phyloP scores from a whole-genome alignment of 2,329 filamentous ascomycete genomes.

The Penicillium occitanis region DNA sequence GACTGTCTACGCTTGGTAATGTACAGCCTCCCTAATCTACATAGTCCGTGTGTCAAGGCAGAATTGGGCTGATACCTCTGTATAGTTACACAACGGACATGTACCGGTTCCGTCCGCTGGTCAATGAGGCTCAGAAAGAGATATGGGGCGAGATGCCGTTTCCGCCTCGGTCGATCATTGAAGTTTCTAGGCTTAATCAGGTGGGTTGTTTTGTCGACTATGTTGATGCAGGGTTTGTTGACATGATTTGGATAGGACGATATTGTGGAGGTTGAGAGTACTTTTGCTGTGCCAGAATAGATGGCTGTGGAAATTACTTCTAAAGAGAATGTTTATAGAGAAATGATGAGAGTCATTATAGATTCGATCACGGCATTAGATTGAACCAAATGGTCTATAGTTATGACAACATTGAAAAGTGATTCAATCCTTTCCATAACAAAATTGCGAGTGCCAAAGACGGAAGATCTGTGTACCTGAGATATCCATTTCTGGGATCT shows the following conservation, averaged over 20 bases:
- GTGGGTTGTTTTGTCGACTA: neutral
- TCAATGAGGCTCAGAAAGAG: constrained; percentile 16
- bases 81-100: constrained; percentile 11
- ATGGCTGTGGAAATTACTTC: neutral
- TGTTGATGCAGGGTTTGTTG: neutral
- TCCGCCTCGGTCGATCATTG: constrained; percentile 3
- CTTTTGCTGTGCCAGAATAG: constrained; percentile 4
- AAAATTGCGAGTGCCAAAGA: neutral
- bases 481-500: neutral
- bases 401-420: neutral
- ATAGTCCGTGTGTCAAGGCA: neutral
- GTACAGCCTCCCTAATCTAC: neutral
- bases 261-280: constrained; percentile 16
- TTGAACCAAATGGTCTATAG: neutral
- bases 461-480: neutral
- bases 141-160: constrained; percentile 8
- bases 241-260: neutral
- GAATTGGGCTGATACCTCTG: neutral
- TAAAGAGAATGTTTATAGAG: neutral
- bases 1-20: constrained; percentile 13
- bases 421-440: neutral
- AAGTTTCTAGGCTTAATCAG: constrained; percentile 9
- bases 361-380: neutral
- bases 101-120: constrained; percentile 10
- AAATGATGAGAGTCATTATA: neutral